Evolutionary conservation across 495 filamentous ascomycete species (phyloP), one percentile per base, ranked within the genome.

Genomic region (Neurospora sp.): DNA sequence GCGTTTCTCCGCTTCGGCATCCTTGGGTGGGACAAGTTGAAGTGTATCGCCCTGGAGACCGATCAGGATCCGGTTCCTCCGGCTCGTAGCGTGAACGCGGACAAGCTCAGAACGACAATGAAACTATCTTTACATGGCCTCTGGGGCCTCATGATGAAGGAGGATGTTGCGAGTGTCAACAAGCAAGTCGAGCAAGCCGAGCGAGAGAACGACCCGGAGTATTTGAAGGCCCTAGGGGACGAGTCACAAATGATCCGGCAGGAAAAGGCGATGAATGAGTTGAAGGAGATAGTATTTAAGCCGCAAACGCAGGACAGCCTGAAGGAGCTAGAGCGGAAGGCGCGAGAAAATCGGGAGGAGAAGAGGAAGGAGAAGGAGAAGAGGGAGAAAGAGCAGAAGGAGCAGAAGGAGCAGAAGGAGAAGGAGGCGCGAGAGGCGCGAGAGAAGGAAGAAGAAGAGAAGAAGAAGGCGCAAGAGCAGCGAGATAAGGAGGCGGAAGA

Each of bases 11-110:
- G 73, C 12, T 75, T 72, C 22, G 74, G 73, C 22, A 22, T 69
- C 1, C n/a, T 76, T 8, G 73, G 77, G 2, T 79, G 76, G 76
- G 4, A 76, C 2, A 46, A 46, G 0, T 39, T 77, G 53, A 31
- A 14, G 22, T 65, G 53, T 5, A 16, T 20, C 42, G 71, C 22
- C 38, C 42, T 31, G 68, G 59, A 22, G 68, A 53, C 39, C 14
- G 53, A 39, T 35, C 27, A 22, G 11, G 53, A 69, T 7, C 71
- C 20, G 18, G 7, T 2, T 18, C 6, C 6, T 65, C 53, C 27
- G 53, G 27, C 53, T 35, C 2, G 5, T 16, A 35, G 22, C 27
- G 27, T 65, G 53, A 65, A 31, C 27, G 11, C 53, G 14, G 53
- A 65, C 22, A 31, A 18, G 14, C 53, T 65, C 27, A 65, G 27